Evolutionary conservation across 805 yeast genomes (phyloP).

Genomic region (Debaryomyces maramus): DNA sequence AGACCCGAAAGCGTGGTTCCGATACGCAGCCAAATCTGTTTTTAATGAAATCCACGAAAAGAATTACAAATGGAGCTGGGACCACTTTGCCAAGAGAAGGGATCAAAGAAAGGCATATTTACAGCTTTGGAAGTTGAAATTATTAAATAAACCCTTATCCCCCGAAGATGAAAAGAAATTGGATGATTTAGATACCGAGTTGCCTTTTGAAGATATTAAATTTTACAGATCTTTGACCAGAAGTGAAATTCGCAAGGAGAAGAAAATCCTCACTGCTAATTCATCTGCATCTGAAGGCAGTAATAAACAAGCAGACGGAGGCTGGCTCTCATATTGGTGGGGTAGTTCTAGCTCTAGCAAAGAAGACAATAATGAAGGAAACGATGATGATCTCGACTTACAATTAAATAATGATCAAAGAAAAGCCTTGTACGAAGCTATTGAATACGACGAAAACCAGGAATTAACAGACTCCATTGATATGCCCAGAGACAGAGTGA

Average conservation of each 20-base stretch:
- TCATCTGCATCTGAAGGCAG: constrained; percentile 17
- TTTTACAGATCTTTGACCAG: constrained; percentile 83
- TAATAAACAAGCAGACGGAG: constrained; percentile 27
- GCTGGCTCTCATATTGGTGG: constrained; percentile 80
- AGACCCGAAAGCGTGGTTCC: constrained; percentile 78
- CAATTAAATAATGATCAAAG: constrained; percentile 79
- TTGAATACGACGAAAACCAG: constrained; percentile 78
- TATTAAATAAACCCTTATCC: constrained; percentile 34
- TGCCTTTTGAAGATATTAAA: constrained; percentile 76
- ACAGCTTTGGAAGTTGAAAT: constrained; percentile 60
- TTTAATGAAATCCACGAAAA: constrained; percentile 77
- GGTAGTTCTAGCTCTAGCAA: constrained; percentile 32
- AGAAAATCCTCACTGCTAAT: constrained; percentile 38
- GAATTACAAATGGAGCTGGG: constrained; percentile 89
- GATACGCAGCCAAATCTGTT: constrained; percentile 76
- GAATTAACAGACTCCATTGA: constrained; percentile 53
- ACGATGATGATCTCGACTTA: constrained; percentile 17
- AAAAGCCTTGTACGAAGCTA: constrained; percentile 87
- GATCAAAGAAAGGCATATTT: constrained; percentile 72
- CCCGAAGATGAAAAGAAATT: constrained; percentile 39
- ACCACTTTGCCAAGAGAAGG: constrained; percentile 64
- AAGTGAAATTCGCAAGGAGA: constrained; percentile 62
- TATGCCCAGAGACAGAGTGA: constrained; percentile 70
- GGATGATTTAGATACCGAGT: constrained; percentile 53
- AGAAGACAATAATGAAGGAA: constrained; percentile 32